phyloP scores from a whole-genome alignment of 75 land plant species.

The Ceratopteris richardii region DNA sequence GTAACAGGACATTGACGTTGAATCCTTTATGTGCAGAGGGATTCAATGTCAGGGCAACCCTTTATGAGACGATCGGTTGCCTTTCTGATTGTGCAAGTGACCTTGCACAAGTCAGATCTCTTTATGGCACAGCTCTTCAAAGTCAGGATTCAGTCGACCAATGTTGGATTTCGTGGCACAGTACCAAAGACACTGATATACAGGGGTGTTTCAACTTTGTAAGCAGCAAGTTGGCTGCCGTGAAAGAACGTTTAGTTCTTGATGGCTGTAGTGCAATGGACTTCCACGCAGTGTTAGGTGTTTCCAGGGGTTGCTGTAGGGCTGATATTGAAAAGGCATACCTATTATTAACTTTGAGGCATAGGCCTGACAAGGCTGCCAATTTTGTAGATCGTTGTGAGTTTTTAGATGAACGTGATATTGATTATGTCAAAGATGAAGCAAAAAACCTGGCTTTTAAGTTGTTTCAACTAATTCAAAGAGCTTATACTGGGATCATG shows the following conservation, averaged over 20 bases:
- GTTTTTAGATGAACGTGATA: slow-evolving; percentile 46
- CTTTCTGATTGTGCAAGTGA: slow-evolving; percentile 52
- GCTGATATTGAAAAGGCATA: slow-evolving; percentile 61
- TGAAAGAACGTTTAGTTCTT: slow-evolving; percentile 24
- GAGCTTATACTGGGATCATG: slow-evolving; percentile 51
- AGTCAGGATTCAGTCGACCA: slow-evolving; percentile 26
- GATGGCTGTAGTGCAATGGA: slow-evolving; percentile 36
- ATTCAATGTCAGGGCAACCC: slow-evolving; percentile 35
- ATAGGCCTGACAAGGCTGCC: slow-evolving; percentile 61
- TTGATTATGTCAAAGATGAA: slow-evolving; percentile 47
- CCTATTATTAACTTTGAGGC: slow-evolving; percentile 42
- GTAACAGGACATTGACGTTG: slow-evolving; percentile 54
- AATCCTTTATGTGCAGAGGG: slow-evolving; percentile 54
- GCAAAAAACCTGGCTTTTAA: slow-evolving; percentile 46
- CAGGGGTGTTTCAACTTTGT: slow-evolving; percentile 35
- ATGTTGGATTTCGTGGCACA: slow-evolving; percentile 55
- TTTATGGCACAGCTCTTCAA: slow-evolving; percentile 47
- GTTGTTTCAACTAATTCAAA: slow-evolving; percentile 64
- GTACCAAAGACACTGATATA: slow-evolving; percentile 38
- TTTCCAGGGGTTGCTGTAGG: slow-evolving; percentile 51
- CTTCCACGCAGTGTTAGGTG: slow-evolving; percentile 48
- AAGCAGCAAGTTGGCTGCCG: slow-evolving; percentile 31
- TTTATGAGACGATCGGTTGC: slow-evolving; percentile 45
- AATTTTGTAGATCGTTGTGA: slow-evolving; percentile 59
- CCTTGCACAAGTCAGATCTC: slow-evolving; percentile 51